Conservation (phyloP, 179 eudicot genomes). For the Drosera spatulata region DNA sequence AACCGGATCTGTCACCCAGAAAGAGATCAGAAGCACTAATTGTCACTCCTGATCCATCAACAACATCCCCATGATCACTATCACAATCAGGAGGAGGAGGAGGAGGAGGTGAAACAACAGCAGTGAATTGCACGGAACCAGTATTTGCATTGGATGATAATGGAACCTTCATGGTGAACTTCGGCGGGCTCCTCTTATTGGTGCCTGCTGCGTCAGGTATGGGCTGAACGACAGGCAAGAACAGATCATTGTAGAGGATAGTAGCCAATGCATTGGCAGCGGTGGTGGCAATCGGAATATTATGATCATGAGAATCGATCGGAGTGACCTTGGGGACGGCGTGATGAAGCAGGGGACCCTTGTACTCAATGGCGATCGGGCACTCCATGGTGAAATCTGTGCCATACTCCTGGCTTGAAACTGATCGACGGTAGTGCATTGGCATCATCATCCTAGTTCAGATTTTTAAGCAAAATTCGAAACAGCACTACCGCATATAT, state of each 20-base stretch:
- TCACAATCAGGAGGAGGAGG: too few relatives aligned
- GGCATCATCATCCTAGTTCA: slow-evolving; percentile 15
- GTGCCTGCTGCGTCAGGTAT: slow-evolving; percentile 6
- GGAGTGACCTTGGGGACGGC: slow-evolving; percentile 24
- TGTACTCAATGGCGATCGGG: slow-evolving; percentile 34
- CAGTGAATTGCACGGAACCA: too few relatives aligned
- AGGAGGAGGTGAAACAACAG: too few relatives aligned
- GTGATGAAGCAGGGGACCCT: slow-evolving; percentile 20
- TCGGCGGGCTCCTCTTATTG: neutral
- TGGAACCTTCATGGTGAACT: too few relatives aligned
- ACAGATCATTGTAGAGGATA: slow-evolving; percentile 15
- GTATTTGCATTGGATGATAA: too few relatives aligned
- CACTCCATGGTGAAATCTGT: slow-evolving; percentile 14
- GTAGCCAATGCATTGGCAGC: slow-evolving; percentile 9
- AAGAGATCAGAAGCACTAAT: too few relatives aligned
- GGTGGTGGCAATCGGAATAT: slow-evolving; percentile 25
- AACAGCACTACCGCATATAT: too few relatives aligned
- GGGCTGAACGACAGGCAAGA: slow-evolving; percentile 34
- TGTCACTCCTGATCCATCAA: too few relatives aligned
- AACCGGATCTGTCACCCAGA: too few relatives aligned
- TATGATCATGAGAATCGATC: slow-evolving; percentile 11
- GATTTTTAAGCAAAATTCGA: neutral
- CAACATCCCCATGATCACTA: too few relatives aligned
- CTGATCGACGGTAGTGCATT: slow-evolving; percentile 15
- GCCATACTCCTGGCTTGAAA: slow-evolving; percentile 16